These are phyloP conservation scores for Pythium monospermum DNA, from an alignment of 352 stramenopile genomes.

Conservation along the genomic window DNA sequence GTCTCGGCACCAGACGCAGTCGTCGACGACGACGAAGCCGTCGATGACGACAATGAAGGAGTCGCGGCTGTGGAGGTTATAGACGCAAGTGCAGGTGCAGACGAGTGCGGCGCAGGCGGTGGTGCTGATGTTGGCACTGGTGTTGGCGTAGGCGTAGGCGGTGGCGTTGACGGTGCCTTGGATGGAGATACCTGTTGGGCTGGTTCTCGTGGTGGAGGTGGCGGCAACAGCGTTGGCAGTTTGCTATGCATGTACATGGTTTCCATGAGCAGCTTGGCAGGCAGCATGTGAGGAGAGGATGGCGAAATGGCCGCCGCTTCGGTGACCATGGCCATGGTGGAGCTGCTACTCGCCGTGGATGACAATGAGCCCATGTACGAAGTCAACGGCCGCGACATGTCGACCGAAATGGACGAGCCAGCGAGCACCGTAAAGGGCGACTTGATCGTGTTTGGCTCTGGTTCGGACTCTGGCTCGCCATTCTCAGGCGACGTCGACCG, in stretches of 20 bases:
- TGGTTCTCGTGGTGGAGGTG: neutral
- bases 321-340: too few relatives aligned
- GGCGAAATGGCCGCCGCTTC: neutral
- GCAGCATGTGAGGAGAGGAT: neutral
- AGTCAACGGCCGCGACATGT: neutral
- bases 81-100: neutral
- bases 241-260: slow-evolving; percentile 23
- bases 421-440: too few relatives aligned
- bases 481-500: slow-evolving; percentile 1
- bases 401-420: too few relatives aligned
- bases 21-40: slow-evolving; percentile 1
- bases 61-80: neutral
- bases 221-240: slow-evolving; percentile 18
- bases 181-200: neutral
- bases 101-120: slow-evolving; percentile 1
- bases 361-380: neutral
- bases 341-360: slow-evolving; percentile 3
- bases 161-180: neutral
- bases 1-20: neutral
- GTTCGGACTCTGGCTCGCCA: neutral
- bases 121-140: neutral
- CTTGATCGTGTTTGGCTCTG: neutral
- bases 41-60: neutral
- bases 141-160: neutral
- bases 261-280: slow-evolving; percentile 21